Percentiles rank a stretch among this genome's conserved stretches.
phyloP scores from a whole-genome alignment of 345 rosid genomes.

The Aquilaria sinensis region DNA sequence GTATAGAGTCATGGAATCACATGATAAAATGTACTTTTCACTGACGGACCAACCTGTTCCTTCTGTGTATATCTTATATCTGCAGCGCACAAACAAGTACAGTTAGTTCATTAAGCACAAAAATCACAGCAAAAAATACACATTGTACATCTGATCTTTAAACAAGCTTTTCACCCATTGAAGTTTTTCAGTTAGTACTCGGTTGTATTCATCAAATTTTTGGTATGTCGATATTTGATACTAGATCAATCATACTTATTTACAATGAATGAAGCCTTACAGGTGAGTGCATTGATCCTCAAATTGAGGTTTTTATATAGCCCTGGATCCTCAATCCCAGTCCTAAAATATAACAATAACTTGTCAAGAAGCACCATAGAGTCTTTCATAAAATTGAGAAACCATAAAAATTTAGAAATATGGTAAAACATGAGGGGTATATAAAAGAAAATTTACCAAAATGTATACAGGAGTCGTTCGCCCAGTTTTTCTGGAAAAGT shows the following conservation, averaged over 20 bases:
- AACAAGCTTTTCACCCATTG: too few species aligned
- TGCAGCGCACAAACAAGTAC: conserved; percentile 1
- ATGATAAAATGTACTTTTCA: conserved; percentile 64
- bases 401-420: too few species aligned
- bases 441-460: conserved; percentile 9
- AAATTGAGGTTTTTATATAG: conserved; percentile 36
- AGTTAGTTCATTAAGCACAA: neutral
- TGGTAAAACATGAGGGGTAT: too few species aligned
- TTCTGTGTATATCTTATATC: conserved; percentile 67
- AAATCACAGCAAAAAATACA: neutral
- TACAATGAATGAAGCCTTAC: conserved; percentile 14
- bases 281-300: conserved; percentile 51
- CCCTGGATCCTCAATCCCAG: conserved; percentile 30
- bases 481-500: conserved; percentile 17
- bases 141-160: too few species aligned
- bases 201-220: too few species aligned
- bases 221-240: too few species aligned
- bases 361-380: too few species aligned
- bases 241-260: too few species aligned
- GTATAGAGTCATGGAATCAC: conserved; percentile 45
- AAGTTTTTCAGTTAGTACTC: too few species aligned
- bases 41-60: conserved; percentile 85
- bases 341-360: conserved; percentile 19
- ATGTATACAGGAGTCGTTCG: conserved; percentile 33
- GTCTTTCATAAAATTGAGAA: too few species aligned